Evolutionary conservation across 495 filamentous ascomycete genomes (phyloP).

Genomic region (Xylaria cubensis): DNA sequence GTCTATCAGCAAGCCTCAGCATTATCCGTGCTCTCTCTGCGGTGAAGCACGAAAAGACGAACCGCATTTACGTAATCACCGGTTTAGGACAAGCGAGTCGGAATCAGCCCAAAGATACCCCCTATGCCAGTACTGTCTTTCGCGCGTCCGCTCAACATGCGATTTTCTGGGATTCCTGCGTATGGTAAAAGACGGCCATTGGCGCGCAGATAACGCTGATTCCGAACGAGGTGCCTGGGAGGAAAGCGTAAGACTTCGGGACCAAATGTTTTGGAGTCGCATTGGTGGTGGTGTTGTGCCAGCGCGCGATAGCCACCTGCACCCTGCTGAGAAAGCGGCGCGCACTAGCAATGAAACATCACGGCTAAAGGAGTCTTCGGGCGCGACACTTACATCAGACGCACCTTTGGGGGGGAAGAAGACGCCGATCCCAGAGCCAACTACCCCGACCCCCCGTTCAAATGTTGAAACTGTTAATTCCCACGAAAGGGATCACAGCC

Average conservation of each 20-base stretch:
- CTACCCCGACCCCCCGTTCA: background rate
- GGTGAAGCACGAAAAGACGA: constrained; percentile 78
- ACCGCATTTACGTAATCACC: constrained; percentile 76
- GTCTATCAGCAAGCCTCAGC: constrained; percentile 62
- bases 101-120: constrained; percentile 86
- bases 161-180: constrained; percentile 91
- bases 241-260: constrained; percentile 84
- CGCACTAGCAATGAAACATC: constrained; percentile 31
- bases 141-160: constrained; percentile 82
- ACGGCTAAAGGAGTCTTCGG: constrained; percentile 9
- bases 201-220: constrained; percentile 77
- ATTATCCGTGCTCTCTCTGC: constrained; percentile 84
- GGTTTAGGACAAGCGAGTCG: constrained; percentile 85
- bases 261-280: constrained; percentile 95
- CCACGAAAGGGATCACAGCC: background rate
- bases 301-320: constrained; percentile 44
- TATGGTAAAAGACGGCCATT: constrained; percentile 87
- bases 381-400: constrained; percentile 20
- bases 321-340: constrained; percentile 32
- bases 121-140: constrained; percentile 87
- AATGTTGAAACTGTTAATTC: background rate
- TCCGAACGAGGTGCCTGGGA: constrained; percentile 89
- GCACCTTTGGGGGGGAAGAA: constrained; percentile 26
- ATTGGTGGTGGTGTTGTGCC: constrained; percentile 90
- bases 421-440: constrained; percentile 15